Conservation (phyloP, 768 basidiomycete species). For the Candolleomyces aberdarensis region DNA sequence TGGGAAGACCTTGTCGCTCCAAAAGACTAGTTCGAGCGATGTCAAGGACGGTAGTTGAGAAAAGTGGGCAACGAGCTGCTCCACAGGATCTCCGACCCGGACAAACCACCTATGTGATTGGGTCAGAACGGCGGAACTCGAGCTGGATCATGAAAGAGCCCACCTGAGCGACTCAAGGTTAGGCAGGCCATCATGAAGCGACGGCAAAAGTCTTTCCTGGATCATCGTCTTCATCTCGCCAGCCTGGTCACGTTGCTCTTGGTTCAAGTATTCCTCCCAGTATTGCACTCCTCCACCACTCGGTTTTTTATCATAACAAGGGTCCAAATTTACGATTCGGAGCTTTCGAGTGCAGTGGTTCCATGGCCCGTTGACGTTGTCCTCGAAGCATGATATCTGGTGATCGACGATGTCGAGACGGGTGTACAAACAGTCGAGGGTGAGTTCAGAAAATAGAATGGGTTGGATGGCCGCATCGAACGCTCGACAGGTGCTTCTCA, state of each 20-base stretch:
- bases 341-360: not conserved
- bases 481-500: not conserved
- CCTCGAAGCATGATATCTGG: not conserved
- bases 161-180: not conserved
- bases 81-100: not conserved
- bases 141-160: not conserved
- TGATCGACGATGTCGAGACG: not conserved
- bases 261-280: not conserved
- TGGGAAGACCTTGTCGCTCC: not conserved
- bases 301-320: not conserved
- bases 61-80: not conserved
- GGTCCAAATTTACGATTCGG: not conserved
- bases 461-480: not conserved
- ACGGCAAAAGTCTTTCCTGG: not conserved
- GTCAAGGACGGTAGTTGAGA: not conserved
- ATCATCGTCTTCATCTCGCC: not conserved
- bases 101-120: not conserved
- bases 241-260: not conserved
- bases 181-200: not conserved
- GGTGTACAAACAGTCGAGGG: not conserved
- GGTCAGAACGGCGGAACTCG: not conserved
- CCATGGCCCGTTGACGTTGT: not conserved
- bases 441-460: constrained; percentile 1
- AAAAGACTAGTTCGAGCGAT: not conserved
- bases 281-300: not conserved